phyloP scores from a whole-genome alignment of 495 filamentous ascomycete genomes.

The Aspergillus biplanus region DNA sequence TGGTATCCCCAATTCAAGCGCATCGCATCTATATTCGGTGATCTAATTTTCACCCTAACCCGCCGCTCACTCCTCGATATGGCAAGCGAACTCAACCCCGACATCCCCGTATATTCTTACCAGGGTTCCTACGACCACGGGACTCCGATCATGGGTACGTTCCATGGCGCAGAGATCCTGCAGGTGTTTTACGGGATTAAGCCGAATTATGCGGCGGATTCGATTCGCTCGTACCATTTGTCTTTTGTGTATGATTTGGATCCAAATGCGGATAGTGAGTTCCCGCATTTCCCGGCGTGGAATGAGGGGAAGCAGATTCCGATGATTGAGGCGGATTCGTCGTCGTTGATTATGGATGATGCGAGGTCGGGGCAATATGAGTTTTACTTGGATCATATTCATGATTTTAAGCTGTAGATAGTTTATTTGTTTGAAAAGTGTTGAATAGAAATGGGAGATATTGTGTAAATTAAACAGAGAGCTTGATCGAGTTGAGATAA shows the following conservation, averaged over 20 bases:
- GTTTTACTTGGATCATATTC: slow-evolving; percentile 38
- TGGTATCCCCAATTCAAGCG: slow-evolving; percentile 77
- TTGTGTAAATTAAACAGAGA: too few relatives aligned
- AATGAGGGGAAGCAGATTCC: slow-evolving; percentile 53
- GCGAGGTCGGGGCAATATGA: slow-evolving; percentile 56
- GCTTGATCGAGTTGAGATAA: too few relatives aligned
- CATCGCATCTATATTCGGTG: slow-evolving; percentile 73
- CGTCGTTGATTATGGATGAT: slow-evolving; percentile 57
- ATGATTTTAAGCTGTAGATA: too few relatives aligned
- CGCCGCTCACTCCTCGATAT: slow-evolving; percentile 59
- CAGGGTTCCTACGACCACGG: slow-evolving; percentile 68
- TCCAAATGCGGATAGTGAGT: slow-evolving; percentile 54
- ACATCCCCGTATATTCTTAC: slow-evolving; percentile 71
- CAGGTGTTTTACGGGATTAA: slow-evolving; percentile 67
- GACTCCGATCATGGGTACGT: slow-evolving; percentile 72
- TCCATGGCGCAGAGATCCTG: slow-evolving; percentile 68
- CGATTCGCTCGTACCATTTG: slow-evolving; percentile 65
- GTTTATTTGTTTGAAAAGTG: too few relatives aligned
- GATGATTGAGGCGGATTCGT: slow-evolving; percentile 54
- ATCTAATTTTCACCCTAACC: slow-evolving; percentile 66
- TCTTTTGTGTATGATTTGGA: slow-evolving; percentile 68
- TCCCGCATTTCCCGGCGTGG: slow-evolving; percentile 66
- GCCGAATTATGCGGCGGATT: slow-evolving; percentile 61
- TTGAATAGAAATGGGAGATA: too few relatives aligned
- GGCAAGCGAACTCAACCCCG: slow-evolving; percentile 46